Evolutionary conservation across 2,329 filamentous ascomycete genomes (phyloP).

Genomic region (Curvularia eragrostidis): DNA sequence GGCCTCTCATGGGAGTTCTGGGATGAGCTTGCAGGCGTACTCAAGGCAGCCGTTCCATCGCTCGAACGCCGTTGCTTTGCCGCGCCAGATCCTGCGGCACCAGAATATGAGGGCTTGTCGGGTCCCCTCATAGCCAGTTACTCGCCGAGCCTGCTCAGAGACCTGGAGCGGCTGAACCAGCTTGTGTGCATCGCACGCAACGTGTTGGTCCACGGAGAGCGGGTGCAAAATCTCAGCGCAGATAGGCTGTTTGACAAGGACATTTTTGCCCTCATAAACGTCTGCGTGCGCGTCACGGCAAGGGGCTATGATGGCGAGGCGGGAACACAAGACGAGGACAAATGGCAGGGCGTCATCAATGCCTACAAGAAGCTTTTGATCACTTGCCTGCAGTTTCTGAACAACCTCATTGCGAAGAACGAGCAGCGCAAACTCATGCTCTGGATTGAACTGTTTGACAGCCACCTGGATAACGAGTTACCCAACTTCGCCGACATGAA

Average conservation of each 20-base stretch:
- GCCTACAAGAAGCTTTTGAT: conserved; percentile 71
- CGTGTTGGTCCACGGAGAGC: conserved; percentile 65
- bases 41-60: conserved; percentile 66
- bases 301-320: conserved; percentile 70
- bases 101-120: conserved; percentile 65
- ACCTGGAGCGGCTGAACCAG: conserved; percentile 68
- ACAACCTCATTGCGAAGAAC: conserved; percentile 71
- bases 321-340: conserved; percentile 66
- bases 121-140: conserved; percentile 68
- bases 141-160: conserved; percentile 64
- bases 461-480: conserved; percentile 53
- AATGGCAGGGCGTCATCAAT: conserved; percentile 70
- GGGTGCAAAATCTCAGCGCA: conserved; percentile 68
- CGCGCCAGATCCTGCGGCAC: conserved; percentile 62
- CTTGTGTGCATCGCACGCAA: conserved; percentile 68
- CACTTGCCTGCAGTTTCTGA: conserved; percentile 69
- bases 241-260: conserved; percentile 66
- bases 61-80: conserved; percentile 68
- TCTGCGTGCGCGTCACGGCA: conserved; percentile 69
- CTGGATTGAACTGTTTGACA: conserved; percentile 70
- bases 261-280: conserved; percentile 66
- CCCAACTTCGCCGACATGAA: conserved; percentile 49
- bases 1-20: conserved; percentile 65
- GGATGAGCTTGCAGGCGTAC: conserved; percentile 64
- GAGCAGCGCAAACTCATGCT: conserved; percentile 70